These are phyloP conservation scores for Fusarium coicis DNA, from an alignment of 2,329 filamentous ascomycete genomes.

Conservation along the genomic window DNA sequence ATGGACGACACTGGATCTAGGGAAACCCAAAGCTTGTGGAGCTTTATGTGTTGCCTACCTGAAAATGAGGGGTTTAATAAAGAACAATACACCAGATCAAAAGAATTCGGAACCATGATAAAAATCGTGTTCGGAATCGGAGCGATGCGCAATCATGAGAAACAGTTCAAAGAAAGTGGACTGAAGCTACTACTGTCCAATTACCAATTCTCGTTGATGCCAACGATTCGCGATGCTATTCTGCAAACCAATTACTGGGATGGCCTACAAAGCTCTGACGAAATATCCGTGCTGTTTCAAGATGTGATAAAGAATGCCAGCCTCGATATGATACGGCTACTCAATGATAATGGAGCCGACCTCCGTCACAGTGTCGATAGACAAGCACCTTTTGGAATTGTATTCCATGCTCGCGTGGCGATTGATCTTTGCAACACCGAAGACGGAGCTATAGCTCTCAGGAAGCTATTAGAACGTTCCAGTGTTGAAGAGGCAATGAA, in stretches of 20 bases:
- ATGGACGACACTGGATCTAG: too few relatives aligned
- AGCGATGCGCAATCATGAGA: background rate
- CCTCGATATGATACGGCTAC: background rate
- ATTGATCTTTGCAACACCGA: fast-evolving
- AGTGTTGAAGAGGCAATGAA: background rate
- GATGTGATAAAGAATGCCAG: background rate
- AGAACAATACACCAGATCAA: too few relatives aligned
- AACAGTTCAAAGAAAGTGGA: background rate
- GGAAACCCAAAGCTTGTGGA: too few relatives aligned
- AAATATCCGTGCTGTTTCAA: background rate
- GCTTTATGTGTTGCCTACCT: too few relatives aligned
- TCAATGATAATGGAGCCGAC: background rate
- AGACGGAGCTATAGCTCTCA: background rate
- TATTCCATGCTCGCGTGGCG: background rate
- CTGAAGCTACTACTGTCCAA: background rate
- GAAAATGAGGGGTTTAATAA: too few relatives aligned
- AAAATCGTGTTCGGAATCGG: background rate
- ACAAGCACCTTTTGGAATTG: background rate
- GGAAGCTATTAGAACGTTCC: background rate
- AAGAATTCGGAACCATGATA: too few relatives aligned
- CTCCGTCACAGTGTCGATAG: background rate
- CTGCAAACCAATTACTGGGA: background rate
- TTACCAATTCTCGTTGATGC: background rate
- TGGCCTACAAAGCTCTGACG: background rate
- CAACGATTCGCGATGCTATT: background rate